phyloP scores from a whole-genome alignment of 306 rosid genomes.

The Vigna reflexopilosa region DNA sequence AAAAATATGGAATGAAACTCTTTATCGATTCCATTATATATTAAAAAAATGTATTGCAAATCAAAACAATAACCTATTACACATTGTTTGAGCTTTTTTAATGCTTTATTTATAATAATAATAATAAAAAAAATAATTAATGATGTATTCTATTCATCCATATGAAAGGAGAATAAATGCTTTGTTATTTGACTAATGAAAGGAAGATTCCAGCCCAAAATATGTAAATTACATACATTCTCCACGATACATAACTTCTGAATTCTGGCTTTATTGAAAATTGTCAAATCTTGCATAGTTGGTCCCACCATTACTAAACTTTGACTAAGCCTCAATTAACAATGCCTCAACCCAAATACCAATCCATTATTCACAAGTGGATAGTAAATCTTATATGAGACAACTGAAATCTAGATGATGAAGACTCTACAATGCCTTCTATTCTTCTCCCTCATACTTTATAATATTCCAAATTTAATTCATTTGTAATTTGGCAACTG shows the following conservation, averaged over 20 bases:
- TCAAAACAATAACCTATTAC: too few relatives aligned
- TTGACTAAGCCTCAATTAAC: slow-evolving; percentile 56
- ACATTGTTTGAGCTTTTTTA: not conserved
- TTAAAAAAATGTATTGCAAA: too few relatives aligned
- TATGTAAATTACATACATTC: slow-evolving; percentile 44
- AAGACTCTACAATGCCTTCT: slow-evolving; percentile 47
- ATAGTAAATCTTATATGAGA: slow-evolving; percentile 44
- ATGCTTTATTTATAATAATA: not conserved
- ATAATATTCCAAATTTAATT: slow-evolving; percentile 34
- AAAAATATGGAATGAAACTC: too few relatives aligned
- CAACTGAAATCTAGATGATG: slow-evolving; percentile 46
- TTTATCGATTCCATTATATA: too few relatives aligned
- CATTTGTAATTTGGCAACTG: slow-evolving; percentile 12
- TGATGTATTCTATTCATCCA: slow-evolving; percentile 48
- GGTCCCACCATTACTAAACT: slow-evolving; percentile 50
- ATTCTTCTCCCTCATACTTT: slow-evolving; percentile 48
- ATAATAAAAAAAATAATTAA: not conserved
- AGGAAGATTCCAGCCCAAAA: slow-evolving; percentile 71
- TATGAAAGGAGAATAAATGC: slow-evolving; percentile 72
- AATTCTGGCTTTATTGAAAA: slow-evolving; percentile 34
- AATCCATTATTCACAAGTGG: slow-evolving; percentile 49
- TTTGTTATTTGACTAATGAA: slow-evolving; percentile 88
- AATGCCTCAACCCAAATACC: slow-evolving; percentile 29
- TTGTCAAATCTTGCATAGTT: slow-evolving; percentile 43
- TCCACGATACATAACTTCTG: slow-evolving; percentile 31